phyloP scores from a whole-genome alignment of 176 grass and related monocot genomes.

The Eleusine coracana region DNA sequence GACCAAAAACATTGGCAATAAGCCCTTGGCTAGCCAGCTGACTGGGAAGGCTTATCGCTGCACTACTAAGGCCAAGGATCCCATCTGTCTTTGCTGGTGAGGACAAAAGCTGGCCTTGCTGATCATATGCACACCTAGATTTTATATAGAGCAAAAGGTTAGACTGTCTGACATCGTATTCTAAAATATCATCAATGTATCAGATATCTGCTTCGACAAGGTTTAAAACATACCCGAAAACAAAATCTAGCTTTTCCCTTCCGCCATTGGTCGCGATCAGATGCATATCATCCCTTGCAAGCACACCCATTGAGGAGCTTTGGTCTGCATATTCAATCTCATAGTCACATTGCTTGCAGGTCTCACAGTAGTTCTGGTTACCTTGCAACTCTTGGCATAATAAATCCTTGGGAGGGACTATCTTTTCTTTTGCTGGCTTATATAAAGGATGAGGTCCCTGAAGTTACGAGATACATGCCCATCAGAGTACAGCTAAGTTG shows the following conservation, averaged over 20 bases:
- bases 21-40: constrained; percentile 84
- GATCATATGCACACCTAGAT: constrained; percentile 95
- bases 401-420: constrained; percentile 73
- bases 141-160: constrained; percentile 27
- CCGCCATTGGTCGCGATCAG: constrained; percentile 63
- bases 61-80: constrained; percentile 90
- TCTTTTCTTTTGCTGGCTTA: constrained; percentile 82
- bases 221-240: constrained; percentile 72
- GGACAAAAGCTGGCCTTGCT: constrained; percentile 88
- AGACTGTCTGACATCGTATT: constrained; percentile 20
- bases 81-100: constrained; percentile 98
- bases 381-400: constrained; percentile 90
- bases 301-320: constrained; percentile 94
- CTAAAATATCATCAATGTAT: constrained; percentile 21
- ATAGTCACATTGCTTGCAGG: constrained; percentile 94
- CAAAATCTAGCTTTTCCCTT: constrained; percentile 77
- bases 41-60: constrained; percentile 78
- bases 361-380: constrained; percentile 76
- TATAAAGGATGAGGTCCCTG: constrained; percentile 93
- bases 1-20: constrained; percentile 86
- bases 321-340: constrained; percentile 97
- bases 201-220: constrained; percentile 12
- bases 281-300: constrained; percentile 91
- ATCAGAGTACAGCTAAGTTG: constrained; percentile 5
- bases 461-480: background rate